phyloP scores from a whole-genome alignment of 805 yeast species.

The Ogataea pignaliae region DNA sequence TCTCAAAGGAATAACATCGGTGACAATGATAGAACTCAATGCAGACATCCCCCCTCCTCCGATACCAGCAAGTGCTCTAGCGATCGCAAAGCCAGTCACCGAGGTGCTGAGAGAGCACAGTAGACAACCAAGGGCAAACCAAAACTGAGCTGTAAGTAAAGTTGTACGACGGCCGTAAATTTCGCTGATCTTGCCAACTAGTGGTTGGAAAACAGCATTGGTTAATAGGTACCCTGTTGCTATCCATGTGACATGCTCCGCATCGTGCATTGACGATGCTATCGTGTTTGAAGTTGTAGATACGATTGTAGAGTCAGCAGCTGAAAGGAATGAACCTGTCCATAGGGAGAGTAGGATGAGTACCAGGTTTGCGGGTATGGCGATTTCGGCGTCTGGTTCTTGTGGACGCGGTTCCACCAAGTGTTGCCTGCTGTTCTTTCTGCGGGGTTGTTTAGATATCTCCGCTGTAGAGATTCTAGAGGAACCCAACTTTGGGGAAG shows the following conservation, averaged over 20 bases:
- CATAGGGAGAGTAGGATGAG: conserved; percentile 33
- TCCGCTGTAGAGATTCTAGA: too few relatives aligned
- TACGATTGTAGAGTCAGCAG: conserved; percentile 57
- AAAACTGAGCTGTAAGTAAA: conserved; percentile 38
- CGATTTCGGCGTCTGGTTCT: conserved; percentile 11
- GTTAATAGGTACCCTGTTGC: conserved; percentile 69
- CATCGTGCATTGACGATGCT: conserved; percentile 53
- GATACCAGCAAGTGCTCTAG: conserved; percentile 54
- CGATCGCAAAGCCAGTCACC: conserved; percentile 41
- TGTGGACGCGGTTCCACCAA: too few relatives aligned
- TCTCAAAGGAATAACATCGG: conserved; percentile 51
- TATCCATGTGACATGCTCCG: conserved; percentile 58
- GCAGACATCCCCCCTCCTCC: conserved; percentile 57
- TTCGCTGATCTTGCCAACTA: conserved; percentile 68
- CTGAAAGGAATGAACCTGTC: conserved; percentile 46
- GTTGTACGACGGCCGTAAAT: conserved; percentile 51
- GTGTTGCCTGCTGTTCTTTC: conserved; percentile 1
- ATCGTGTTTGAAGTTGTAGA: conserved; percentile 55
- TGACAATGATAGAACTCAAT: conserved; percentile 46
- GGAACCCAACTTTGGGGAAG: too few relatives aligned
- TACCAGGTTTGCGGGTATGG: conserved; percentile 17
- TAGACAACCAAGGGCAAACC: conserved; percentile 43
- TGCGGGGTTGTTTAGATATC: conserved; percentile 1
- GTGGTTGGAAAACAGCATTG: conserved; percentile 68
- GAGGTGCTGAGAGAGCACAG: conserved; percentile 37